Conservation (phyloP, 2,329 filamentous ascomycete species). For the Alternaria novae-zelandiae region DNA sequence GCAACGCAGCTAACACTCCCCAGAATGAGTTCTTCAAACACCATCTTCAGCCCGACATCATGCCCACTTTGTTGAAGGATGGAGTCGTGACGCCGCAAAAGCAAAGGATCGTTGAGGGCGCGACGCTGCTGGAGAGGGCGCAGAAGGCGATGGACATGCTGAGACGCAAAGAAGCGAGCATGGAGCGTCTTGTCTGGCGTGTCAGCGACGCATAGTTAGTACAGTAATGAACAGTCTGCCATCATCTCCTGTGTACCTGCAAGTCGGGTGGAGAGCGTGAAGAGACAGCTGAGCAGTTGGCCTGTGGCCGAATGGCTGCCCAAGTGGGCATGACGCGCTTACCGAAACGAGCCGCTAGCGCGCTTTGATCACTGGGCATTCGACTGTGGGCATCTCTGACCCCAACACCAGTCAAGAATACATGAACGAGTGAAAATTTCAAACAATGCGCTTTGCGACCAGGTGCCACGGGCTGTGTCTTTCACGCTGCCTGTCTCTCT, state of each 20-base stretch:
- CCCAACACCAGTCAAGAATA: not conserved
- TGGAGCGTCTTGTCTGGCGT: conserved; percentile 53
- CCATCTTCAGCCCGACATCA: conserved; percentile 61
- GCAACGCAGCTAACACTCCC: not conserved
- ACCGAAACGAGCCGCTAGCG: not conserved
- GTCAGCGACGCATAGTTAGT: conserved; percentile 20
- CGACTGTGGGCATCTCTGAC: not conserved
- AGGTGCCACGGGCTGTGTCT: not conserved
- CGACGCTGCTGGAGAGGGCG: conserved; percentile 51
- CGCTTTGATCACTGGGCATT: not conserved
- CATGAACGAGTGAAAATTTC: not conserved
- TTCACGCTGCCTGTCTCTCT: not conserved
- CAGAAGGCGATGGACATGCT: conserved; percentile 54
- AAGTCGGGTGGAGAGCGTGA: not conserved
- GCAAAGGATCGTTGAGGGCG: conserved; percentile 51
- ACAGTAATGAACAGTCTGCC: not conserved
- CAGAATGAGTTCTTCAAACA: conserved; percentile 64
- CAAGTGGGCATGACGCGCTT: too few relatives aligned
- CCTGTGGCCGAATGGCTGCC: too few relatives aligned
- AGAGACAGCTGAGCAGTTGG: not conserved
- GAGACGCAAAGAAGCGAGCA: conserved; percentile 53
- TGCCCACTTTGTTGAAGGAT: conserved; percentile 55
- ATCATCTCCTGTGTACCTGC: not conserved
- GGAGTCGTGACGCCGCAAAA: conserved; percentile 52
- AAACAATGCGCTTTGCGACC: not conserved